A percentile compares a stretch with the other conserved stretches of the same genome.
Conservation (phyloP, 2,329 filamentous ascomycete species). For the Cadophora luteo-olivacea region DNA sequence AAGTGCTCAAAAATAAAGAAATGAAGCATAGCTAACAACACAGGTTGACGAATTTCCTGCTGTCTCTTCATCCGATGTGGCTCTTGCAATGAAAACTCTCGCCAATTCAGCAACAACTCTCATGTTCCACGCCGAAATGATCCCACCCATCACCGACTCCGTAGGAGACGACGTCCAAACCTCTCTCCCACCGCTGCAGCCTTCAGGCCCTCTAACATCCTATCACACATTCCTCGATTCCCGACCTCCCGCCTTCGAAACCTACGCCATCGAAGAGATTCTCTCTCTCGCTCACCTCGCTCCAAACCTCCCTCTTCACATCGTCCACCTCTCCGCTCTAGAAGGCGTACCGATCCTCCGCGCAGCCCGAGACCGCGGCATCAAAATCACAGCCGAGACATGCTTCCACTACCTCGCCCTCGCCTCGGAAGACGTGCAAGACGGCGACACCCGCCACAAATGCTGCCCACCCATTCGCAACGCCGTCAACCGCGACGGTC, state of each 20-base stretch:
- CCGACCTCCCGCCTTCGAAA: conserved; percentile 88
- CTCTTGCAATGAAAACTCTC: conserved; percentile 79
- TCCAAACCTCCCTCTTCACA: conserved; percentile 84
- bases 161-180: conserved; percentile 78
- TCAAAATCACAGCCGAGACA: conserved; percentile 78
- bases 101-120: conserved; percentile 85
- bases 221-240: conserved; percentile 94
- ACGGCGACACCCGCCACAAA: conserved; percentile 76
- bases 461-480: conserved; percentile 76
- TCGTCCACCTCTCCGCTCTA: conserved; percentile 75
- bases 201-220: conserved; percentile 73
- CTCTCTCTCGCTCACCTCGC: conserved; percentile 80
- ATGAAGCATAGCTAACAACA: conserved; percentile 28
- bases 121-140: conserved; percentile 99
- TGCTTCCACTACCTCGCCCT: conserved; percentile 78
- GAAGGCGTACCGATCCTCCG: conserved; percentile 72
- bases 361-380: conserved; percentile 63
- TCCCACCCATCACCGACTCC: conserved; percentile 82
- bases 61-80: conserved; percentile 80
- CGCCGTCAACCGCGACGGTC: conserved; percentile 61
- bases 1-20: conserved; percentile 51
- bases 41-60: conserved; percentile 96
- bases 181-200: conserved; percentile 72
- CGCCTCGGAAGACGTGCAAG: conserved; percentile 68
- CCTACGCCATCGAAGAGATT: conserved; percentile 87